These are phyloP conservation scores for Skeletonema marinoi DNA, from an alignment of 108 stramenopile genomes.

Conservation along the genomic window DNA sequence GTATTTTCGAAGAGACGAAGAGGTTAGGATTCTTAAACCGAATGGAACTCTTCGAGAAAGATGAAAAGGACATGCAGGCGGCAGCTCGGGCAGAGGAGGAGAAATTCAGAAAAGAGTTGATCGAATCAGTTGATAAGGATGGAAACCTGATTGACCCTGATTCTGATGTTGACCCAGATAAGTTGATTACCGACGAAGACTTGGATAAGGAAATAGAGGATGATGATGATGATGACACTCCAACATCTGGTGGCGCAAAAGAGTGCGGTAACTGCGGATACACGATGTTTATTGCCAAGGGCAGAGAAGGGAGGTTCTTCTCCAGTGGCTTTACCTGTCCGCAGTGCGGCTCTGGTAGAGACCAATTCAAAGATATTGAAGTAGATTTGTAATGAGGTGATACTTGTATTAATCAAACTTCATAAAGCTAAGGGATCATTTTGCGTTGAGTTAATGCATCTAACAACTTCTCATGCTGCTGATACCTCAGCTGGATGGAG, in stretches of 20 bases:
- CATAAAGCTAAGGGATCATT: not conserved
- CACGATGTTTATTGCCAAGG: slow-evolving; percentile 88
- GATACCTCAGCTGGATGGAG: not conserved
- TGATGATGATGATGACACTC: slow-evolving; percentile 35
- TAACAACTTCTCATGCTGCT: not conserved
- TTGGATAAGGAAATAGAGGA: slow-evolving; percentile 34
- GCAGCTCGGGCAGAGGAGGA: slow-evolving; percentile 64
- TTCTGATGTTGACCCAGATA: slow-evolving; percentile 11
- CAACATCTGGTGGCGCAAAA: slow-evolving; percentile 34
- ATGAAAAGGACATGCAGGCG: slow-evolving; percentile 13
- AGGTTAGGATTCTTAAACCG: slow-evolving; percentile 65
- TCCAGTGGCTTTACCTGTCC: slow-evolving; percentile 84
- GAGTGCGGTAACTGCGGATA: slow-evolving; percentile 87
- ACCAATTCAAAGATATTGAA: slow-evolving; percentile 59
- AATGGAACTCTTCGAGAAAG: slow-evolving; percentile 20
- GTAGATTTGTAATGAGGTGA: not conserved
- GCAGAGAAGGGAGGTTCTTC: slow-evolving; percentile 89
- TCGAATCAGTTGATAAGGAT: slow-evolving; percentile 51
- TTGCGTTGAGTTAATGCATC: not conserved
- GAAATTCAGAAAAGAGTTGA: slow-evolving; percentile 51
- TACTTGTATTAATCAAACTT: not conserved
- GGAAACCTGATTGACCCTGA: slow-evolving; percentile 64
- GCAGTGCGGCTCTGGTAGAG: slow-evolving; percentile 84
- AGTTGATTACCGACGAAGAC: slow-evolving; percentile 43
- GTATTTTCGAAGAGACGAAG: slow-evolving; percentile 75